Base-by-base conservation (phyloP, 352 stramenopile species). In the Aphanomyces stellatus region DNA sequence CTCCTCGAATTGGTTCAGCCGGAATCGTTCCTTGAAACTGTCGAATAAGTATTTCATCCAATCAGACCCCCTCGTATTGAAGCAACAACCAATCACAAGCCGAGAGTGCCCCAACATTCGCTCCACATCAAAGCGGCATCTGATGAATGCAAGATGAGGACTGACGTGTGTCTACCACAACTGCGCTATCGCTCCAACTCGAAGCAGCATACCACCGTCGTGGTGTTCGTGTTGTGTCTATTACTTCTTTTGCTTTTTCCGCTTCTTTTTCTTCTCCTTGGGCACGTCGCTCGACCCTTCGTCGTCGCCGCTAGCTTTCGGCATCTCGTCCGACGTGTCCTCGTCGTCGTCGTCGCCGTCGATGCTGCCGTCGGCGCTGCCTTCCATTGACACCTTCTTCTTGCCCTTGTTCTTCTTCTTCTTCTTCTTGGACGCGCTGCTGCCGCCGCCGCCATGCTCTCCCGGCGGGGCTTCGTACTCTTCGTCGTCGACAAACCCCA, bases 401-500 rank as follows among this genome's bases (percentile, higher is more conserved):
- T 75, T 75, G 43, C 70, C 72, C 42, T 75, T 76, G 43, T 74
- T 76, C 55, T 92, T 92, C 62, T 88, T 89, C 75, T 90, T 90
- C 41, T 78, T 75, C n/a, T 63, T 73, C 31, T 71, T 70, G 24
- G 87, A 73, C 22, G 69, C 53, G 3, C 53, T 61, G 11, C n/a
- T 46, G 11, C n/a, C n/a, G 11, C n/a, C n/a, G 13, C 37, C 37
- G 37, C n/a, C 37, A n/a, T 11, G 0, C 37, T 46, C 35, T 24
- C 53, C 57, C 67, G 85, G 74, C 17, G 90, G 79, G 28, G 90
- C 82, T 1, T 85, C 84, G 82, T 85, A 95, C 49, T 85, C 82
- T 2, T 93, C 81, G 69, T 95, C 84, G 53, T 95, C 86, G 24
- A 92, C 71, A 60, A 94, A 94, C 33, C 85, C 85, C 17, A 94